Evolutionary conservation across 176 grass and related monocot genomes (phyloP).

Genomic region (Ensete glaucum): DNA sequence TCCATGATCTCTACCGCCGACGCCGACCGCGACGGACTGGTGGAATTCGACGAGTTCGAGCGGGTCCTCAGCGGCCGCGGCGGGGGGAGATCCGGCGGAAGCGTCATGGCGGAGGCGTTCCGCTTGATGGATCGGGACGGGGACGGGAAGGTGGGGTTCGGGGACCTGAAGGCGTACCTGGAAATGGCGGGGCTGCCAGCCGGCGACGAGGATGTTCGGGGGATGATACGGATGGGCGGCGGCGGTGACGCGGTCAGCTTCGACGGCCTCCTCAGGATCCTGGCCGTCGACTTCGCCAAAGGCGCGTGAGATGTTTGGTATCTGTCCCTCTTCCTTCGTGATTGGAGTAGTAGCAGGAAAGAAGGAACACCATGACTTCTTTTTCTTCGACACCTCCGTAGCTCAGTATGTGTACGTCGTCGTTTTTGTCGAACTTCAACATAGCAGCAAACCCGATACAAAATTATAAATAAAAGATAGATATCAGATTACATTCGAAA

Average conservation of each 20-base stretch:
- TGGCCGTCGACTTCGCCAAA: conserved; percentile 36
- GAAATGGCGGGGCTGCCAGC: conserved; percentile 63
- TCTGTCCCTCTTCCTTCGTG: neutral
- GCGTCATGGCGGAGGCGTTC: conserved; percentile 68
- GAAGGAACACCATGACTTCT: too few relatives aligned
- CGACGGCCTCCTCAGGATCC: conserved; percentile 24
- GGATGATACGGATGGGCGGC: conserved; percentile 45
- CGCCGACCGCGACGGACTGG: conserved; percentile 76
- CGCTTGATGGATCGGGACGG: conserved; percentile 85
- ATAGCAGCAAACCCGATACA: too few relatives aligned
- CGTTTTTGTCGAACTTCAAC: too few relatives aligned
- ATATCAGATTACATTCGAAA: too few relatives aligned
- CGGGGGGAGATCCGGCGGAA: neutral
- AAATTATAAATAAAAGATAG: too few relatives aligned
- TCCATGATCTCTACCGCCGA: conserved; percentile 87
- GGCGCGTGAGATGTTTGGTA: neutral
- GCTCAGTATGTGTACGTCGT: too few relatives aligned
- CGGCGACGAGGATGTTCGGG: conserved; percentile 53
- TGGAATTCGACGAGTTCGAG: conserved; percentile 90
- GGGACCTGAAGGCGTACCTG: conserved; percentile 77
- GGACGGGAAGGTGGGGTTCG: conserved; percentile 91
- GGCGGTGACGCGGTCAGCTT: neutral
- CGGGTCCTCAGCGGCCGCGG: conserved; percentile 34
- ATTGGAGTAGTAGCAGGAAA: too few relatives aligned
- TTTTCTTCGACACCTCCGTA: too few relatives aligned